Conservation (phyloP, 1,139 yeast genomes). For the Saccharomyces hybrid region DNA sequence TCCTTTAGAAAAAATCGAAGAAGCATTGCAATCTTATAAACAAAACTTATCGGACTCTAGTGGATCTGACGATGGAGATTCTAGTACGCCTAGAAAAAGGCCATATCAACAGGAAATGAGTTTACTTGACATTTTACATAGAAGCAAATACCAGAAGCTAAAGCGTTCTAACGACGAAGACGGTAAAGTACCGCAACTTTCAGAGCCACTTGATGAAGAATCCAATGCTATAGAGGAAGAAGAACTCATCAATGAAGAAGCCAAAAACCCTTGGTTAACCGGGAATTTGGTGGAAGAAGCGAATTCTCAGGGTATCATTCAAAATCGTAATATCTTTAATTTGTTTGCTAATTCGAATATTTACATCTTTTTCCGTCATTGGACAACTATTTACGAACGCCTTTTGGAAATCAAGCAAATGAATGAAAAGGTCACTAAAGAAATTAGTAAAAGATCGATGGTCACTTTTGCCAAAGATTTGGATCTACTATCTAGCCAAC, state of each 20-base stretch:
- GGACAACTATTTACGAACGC: slow-evolving; percentile 75
- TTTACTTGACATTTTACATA: slow-evolving; percentile 65
- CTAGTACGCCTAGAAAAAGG: slow-evolving; percentile 36
- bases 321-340: slow-evolving; percentile 46
- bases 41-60: slow-evolving; percentile 21
- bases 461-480: slow-evolving; percentile 87
- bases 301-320: slow-evolving; percentile 28
- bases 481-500: slow-evolving; percentile 71
- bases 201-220: slow-evolving; percentile 14
- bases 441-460: slow-evolving; percentile 54
- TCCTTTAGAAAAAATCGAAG: slow-evolving; percentile 30
- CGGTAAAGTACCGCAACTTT: slow-evolving; percentile 6
- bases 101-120: slow-evolving; percentile 55
- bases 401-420: slow-evolving; percentile 64
- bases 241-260: slow-evolving; percentile 23
- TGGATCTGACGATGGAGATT: slow-evolving; percentile 16
- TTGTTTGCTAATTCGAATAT: slow-evolving; percentile 86
- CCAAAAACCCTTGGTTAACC: slow-evolving; percentile 47
- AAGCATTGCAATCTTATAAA: slow-evolving; percentile 28
- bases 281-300: slow-evolving; percentile 55
- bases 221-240: slow-evolving; percentile 31
- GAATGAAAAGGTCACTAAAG: slow-evolving; percentile 62
- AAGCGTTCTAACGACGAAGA: slow-evolving; percentile 35
- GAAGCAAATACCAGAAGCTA: slow-evolving; percentile 43
- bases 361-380: slow-evolving; percentile 82